Conservation (phyloP, 2,329 filamentous ascomycete genomes). For the Aureobasidium sp. region DNA sequence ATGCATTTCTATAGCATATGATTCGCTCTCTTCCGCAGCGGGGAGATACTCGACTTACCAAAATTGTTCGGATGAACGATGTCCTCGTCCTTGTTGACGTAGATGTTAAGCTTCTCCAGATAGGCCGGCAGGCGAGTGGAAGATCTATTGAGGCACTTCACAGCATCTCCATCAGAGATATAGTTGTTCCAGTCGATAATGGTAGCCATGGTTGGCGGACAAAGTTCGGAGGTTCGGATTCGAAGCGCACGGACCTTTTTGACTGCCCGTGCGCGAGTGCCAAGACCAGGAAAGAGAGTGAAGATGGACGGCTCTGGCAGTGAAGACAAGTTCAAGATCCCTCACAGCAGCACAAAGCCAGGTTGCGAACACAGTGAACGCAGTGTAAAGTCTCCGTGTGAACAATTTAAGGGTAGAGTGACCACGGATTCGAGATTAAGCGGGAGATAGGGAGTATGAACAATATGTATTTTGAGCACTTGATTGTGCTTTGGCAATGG, state of each 20-base stretch:
- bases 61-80: background rate
- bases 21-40: too few relatives aligned
- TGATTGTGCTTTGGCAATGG: background rate
- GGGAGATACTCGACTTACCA: background rate
- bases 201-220: background rate
- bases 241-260: background rate
- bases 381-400: background rate
- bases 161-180: background rate
- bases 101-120: background rate
- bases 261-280: background rate
- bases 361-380: background rate
- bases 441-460: background rate
- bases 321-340: too few relatives aligned
- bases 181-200: background rate
- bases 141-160: background rate
- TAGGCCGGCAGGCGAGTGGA: background rate
- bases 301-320: background rate
- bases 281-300: background rate
- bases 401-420: background rate
- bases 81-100: background rate
- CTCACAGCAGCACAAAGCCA: background rate
- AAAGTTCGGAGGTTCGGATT: background rate
- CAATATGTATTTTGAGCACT: background rate
- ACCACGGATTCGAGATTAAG: background rate
- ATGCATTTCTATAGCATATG: too few relatives aligned